Percentiles rank a stretch among this genome's conserved stretches.
phyloP scores from a whole-genome alignment of 116 monocot species.

The Iris pallida region DNA sequence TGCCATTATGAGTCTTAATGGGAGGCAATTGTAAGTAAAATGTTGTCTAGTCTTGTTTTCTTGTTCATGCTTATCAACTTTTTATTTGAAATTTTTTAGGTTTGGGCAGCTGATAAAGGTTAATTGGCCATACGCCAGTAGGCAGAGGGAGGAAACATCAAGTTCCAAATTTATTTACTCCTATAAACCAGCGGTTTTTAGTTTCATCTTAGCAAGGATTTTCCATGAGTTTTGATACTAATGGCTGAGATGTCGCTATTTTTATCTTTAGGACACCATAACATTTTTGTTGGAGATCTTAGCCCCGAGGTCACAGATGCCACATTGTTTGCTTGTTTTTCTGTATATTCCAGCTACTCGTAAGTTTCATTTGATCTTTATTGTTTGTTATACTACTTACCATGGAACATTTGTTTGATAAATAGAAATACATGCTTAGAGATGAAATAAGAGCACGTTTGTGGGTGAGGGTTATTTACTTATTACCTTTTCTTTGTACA shows the following conservation, averaged over 20 bases:
- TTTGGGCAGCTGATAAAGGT: constrained; percentile 80
- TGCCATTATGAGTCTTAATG: too few species aligned
- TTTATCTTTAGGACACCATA: too few species aligned
- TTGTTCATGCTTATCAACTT: not conserved
- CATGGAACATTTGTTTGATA: not conserved
- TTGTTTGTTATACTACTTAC: not conserved
- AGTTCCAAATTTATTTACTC: constrained; percentile 19
- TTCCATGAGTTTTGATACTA: too few species aligned
- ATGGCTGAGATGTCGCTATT: too few species aligned
- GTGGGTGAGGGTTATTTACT: too few species aligned
- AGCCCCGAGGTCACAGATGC: constrained; percentile 93
- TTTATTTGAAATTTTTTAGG: constrained; percentile 22
- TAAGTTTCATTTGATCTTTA: constrained; percentile 21
- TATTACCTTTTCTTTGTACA: too few species aligned
- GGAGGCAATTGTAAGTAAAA: constrained; percentile 73
- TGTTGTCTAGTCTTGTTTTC: not conserved
- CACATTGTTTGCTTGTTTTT: constrained; percentile 62
- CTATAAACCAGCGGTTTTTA: not conserved
- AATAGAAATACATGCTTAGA: too few species aligned
- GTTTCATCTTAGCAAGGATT: too few species aligned
- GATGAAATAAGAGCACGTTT: too few species aligned
- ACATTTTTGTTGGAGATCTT: too few species aligned
- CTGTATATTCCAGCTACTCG: constrained; percentile 69
- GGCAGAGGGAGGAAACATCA: constrained; percentile 73
- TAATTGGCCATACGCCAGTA: constrained; percentile 81